Evolutionary conservation across 2,329 filamentous ascomycete species (phyloP).

Genomic region (Cladophialophora exuberans): DNA sequence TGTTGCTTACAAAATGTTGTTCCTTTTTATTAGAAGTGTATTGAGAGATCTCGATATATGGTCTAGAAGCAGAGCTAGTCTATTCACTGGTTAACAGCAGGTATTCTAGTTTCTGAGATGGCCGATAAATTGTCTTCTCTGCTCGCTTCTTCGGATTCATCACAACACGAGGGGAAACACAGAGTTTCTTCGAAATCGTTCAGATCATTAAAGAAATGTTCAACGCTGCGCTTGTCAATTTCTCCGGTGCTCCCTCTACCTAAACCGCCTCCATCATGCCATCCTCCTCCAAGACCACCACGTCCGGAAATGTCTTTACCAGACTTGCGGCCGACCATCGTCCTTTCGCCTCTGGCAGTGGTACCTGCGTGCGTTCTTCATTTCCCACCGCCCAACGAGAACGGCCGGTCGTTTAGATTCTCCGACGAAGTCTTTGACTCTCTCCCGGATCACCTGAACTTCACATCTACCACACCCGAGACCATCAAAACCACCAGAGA

Average conservation of each 20-base stretch:
- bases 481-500: not conserved
- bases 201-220: not conserved
- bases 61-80: no score
- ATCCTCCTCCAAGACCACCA: slow-evolving; percentile 28
- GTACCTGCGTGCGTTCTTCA: not conserved
- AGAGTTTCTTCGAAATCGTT: not conserved
- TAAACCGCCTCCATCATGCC: not conserved
- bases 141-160: not conserved
- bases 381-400: not conserved
- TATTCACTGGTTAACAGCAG: not conserved
- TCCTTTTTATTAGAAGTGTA: no score
- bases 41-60: no score
- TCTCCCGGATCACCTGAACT: slow-evolving; percentile 4
- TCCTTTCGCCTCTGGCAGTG: slow-evolving; percentile 25
- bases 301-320: slow-evolving; percentile 30
- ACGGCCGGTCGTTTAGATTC: not conserved
- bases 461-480: not conserved
- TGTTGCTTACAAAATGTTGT: not conserved
- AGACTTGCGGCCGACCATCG: slow-evolving; percentile 29
- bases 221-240: not conserved
- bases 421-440: slow-evolving; percentile 10
- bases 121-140: not conserved
- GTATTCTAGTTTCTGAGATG: not conserved
- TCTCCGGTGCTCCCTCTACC: not conserved
- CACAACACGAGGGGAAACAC: not conserved